Base-by-base conservation (phyloP, 176 grass and related monocot genomes). In the Hsuehochloa calcarea region DNA sequence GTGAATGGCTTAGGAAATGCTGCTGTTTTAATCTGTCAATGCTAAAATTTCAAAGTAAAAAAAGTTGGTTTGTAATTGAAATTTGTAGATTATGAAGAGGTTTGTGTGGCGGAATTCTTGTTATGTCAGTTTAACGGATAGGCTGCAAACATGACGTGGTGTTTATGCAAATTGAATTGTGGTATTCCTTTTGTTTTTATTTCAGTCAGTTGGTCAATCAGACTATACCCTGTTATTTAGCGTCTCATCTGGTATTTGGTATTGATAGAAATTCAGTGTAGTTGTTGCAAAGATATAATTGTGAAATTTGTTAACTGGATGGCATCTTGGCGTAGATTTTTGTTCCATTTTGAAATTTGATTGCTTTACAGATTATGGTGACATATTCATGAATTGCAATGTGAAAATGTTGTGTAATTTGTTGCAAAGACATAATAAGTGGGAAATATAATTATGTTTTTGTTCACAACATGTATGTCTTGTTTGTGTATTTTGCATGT, bases 171-270 rank as follows among this genome's bases (percentile, higher is more conserved):
- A 68, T 47, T 23, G 43, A 82, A 68, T 61, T 34, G 23, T 23
- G 7, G 51, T 27, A 43, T 75, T 17, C 27, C 31, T 40, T 35
- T 45, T 16, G 61, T 61, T 16, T 45, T 2, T 10, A n/a, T 82
- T 77, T 87, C 22, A 39, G 10, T 56, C 47, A 8, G 38, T 76
- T 76, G 50, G 70, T 77, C 29, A 16, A 61, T 76, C 54, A 40
- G 39, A 2, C 5, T 66, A 43, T 20, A 40, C 8, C 15, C 0
- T 65, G 20, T 26, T 84, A 40, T 80, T 20, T 25, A 82, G 27
- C 59, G 49, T 4, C 12, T 38, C 14, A 31, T 29, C 2, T 73
- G 22, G 37, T 84, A 65, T 64, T 11, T 41, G 1, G 39, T 9
- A 50, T 5, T 56, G 35, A 34, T 66, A 37, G 15, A 66, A 16